These are phyloP conservation scores for Cladochytrium replicatum DNA, from an alignment of 192 early-diverging fungal genomes.

Conservation along the genomic window DNA sequence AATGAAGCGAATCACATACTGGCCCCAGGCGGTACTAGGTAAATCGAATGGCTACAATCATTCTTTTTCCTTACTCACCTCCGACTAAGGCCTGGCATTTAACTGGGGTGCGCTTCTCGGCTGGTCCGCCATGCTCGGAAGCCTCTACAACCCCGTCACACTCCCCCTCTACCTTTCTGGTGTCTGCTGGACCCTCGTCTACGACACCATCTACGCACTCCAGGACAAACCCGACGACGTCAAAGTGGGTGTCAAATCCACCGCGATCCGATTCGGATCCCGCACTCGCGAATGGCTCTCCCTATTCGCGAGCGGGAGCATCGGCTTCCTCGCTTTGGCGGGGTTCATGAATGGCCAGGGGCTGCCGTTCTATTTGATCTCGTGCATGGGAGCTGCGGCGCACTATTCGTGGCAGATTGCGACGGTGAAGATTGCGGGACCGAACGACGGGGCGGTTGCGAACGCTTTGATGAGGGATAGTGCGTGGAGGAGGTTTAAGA, in stretches of 20 bases:
- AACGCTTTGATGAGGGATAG: no score
- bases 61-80: not conserved
- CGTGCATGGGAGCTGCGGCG: slow-evolving; percentile 57
- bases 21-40: slow-evolving; percentile 84
- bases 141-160: slow-evolving; percentile 53
- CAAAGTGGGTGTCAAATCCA: slow-evolving; percentile 79
- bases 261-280: slow-evolving; percentile 75
- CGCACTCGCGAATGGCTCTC: slow-evolving; percentile 57
- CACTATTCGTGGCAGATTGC: slow-evolving; percentile 77
- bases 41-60: not conserved
- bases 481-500: no score
- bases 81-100: slow-evolving; percentile 56
- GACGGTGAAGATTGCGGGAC: slow-evolving; percentile 57
- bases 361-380: slow-evolving; percentile 57
- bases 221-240: slow-evolving; percentile 89
- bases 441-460: no score
- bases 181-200: slow-evolving; percentile 87
- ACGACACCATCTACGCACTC: slow-evolving; percentile 96
- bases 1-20: slow-evolving; percentile 94
- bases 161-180: slow-evolving; percentile 79
- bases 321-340: slow-evolving; percentile 55
- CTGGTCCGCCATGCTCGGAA: slow-evolving; percentile 63
- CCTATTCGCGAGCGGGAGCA: slow-evolving; percentile 58
- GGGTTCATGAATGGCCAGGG: slow-evolving; percentile 77
- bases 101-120: slow-evolving; percentile 92